Evolutionary conservation across 179 eudicot species (phyloP).

Genomic region (Camellia oleifera): DNA sequence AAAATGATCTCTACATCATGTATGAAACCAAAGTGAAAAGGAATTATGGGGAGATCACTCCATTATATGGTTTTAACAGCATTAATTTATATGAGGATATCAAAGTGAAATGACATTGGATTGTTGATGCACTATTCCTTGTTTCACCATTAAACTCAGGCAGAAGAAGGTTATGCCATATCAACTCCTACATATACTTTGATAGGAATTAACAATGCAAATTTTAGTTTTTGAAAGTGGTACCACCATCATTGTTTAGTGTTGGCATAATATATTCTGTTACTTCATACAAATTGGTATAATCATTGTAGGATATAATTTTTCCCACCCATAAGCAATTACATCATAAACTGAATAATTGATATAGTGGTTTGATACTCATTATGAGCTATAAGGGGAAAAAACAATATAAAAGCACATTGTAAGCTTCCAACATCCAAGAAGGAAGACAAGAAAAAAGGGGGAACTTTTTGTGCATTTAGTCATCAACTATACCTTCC

Average conservation of each 20-base stretch:
- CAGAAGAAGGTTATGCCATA: not conserved
- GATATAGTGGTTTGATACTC: not conserved
- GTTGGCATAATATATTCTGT: not conserved
- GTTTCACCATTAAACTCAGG: not conserved
- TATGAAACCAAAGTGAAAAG: too few relatives aligned
- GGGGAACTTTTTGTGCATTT: not conserved
- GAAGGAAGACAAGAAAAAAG: not conserved
- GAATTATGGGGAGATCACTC: too few relatives aligned
- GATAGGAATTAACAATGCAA: not conserved
- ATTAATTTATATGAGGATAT: too few relatives aligned
- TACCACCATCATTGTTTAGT: not conserved
- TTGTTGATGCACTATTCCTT: not conserved
- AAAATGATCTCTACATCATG: too few relatives aligned
- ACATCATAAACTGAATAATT: not conserved
- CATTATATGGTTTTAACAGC: too few relatives aligned
- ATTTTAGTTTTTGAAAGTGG: not conserved
- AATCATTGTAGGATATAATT: not conserved
- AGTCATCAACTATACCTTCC: conserved; percentile 73
- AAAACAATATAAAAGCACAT: not conserved
- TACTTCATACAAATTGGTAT: not conserved
- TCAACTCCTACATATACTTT: not conserved
- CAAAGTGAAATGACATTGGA: not conserved
- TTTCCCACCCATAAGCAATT: not conserved
- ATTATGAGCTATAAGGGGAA: not conserved
- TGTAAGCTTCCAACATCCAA: not conserved